phyloP scores from a whole-genome alignment of 1,284 basidiomycete genomes.

The Rhizoctonia solani region DNA sequence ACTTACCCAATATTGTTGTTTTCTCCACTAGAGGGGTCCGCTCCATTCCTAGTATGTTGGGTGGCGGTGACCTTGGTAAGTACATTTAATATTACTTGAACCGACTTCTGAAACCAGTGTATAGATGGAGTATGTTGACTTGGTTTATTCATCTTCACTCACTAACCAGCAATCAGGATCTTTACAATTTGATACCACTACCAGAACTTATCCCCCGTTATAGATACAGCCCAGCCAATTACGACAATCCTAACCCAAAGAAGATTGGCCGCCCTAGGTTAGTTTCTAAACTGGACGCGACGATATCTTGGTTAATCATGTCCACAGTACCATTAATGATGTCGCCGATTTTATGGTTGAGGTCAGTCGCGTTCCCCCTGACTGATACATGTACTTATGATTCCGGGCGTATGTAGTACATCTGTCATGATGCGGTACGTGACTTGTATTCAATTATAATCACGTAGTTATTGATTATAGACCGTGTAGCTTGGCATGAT shows the following conservation, averaged over 20 bases:
- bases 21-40: constrained; percentile 36
- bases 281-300: too few relatives aligned
- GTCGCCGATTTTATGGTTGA: constrained; percentile 39
- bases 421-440: constrained; percentile 26
- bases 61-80: constrained; percentile 40
- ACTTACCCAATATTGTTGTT: constrained; percentile 37
- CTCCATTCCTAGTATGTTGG: constrained; percentile 38
- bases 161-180: constrained; percentile 27
- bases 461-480: too few relatives aligned
- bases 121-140: constrained; percentile 31
- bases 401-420: constrained; percentile 7
- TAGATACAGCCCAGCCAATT: constrained; percentile 31
- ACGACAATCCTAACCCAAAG: constrained; percentile 19
- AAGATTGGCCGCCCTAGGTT: constrained; percentile 11
- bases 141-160: too few relatives aligned
- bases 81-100: background rate
- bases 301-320: background rate
- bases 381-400: background rate
- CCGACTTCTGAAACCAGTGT: too few relatives aligned
- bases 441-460: background rate
- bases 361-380: background rate
- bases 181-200: constrained; percentile 38
- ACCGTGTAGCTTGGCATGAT: constrained; percentile 15
- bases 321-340: constrained; percentile 36
- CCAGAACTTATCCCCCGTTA: constrained; percentile 33